Conservation (phyloP, 257 asterid species). For the Solanum etuberosum region DNA sequence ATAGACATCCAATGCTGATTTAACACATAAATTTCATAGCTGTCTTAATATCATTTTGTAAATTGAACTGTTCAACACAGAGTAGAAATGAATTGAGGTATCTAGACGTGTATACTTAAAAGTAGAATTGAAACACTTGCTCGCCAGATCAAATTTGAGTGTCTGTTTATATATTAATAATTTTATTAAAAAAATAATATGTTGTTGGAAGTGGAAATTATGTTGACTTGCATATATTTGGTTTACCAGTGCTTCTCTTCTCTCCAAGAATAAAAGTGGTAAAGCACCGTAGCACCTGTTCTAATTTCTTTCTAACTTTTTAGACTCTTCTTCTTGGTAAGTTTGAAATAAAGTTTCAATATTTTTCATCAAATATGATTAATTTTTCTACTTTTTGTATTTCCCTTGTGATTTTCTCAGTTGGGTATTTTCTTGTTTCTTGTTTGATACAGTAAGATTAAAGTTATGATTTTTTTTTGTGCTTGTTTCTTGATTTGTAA, state of each 20-base stretch:
- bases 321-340: not conserved
- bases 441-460: not conserved
- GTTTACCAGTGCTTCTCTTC: not conserved
- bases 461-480: not conserved
- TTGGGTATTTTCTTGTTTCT: constrained; percentile 2
- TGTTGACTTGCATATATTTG: not conserved
- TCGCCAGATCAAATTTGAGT: not conserved
- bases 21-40: not conserved
- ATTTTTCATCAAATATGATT: not conserved
- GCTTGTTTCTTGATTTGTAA: not conserved
- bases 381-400: not conserved
- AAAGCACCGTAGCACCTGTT: not conserved
- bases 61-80: not conserved
- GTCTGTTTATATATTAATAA: not conserved
- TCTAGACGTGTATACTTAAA: too few relatives aligned
- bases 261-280: not conserved
- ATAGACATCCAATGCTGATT: rapidly evolving
- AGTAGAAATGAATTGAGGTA: not conserved
- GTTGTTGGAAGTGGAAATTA: not conserved
- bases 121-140: not conserved
- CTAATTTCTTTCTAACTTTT: not conserved
- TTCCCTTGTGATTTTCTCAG: not conserved
- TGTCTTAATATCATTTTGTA: not conserved
- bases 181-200: not conserved
- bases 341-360: not conserved